Percentiles rank a stretch among this genome's conserved stretches.
phyloP scores from a whole-genome alignment of 805 yeast species.

The Zygoascus ofunaensis region DNA sequence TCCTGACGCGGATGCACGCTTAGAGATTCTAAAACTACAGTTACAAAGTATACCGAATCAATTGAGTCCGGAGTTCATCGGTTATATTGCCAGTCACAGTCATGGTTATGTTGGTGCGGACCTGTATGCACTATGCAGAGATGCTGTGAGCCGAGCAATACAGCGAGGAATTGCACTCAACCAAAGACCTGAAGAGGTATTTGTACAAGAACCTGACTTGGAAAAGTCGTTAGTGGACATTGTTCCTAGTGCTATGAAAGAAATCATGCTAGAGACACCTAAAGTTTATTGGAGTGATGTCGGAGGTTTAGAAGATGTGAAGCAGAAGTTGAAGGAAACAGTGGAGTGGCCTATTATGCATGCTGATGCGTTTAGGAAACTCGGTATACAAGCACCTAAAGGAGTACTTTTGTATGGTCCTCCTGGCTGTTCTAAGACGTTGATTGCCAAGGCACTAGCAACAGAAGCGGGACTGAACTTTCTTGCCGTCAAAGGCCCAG shows the following conservation, averaged over 20 bases:
- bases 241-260: slow-evolving; percentile 95
- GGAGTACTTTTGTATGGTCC: slow-evolving; percentile 95
- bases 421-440: slow-evolving; percentile 94
- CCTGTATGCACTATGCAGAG: slow-evolving; percentile 76
- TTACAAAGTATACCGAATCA: slow-evolving; percentile 51
- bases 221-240: slow-evolving; percentile 66
- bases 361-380: slow-evolving; percentile 57
- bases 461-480: slow-evolving; percentile 94
- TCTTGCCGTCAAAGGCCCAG: slow-evolving; percentile 95
- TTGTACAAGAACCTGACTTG: slow-evolving; percentile 49
- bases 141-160: slow-evolving; percentile 78
- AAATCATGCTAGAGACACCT: slow-evolving; percentile 88
- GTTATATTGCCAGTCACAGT: slow-evolving; percentile 60
- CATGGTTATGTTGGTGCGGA: slow-evolving; percentile 99
- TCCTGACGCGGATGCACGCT: slow-evolving; percentile 77
- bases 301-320: slow-evolving; percentile 86
- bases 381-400: slow-evolving; percentile 86
- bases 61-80: slow-evolving; percentile 47
- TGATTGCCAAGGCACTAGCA: slow-evolving; percentile 96
- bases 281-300: slow-evolving; percentile 89
- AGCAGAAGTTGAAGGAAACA: slow-evolving; percentile 75
- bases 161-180: slow-evolving; percentile 41
- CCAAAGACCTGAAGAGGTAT: slow-evolving; percentile 29
- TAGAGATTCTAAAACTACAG: slow-evolving; percentile 59
- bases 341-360: slow-evolving; percentile 87